These are phyloP conservation scores for Tricharina praecox DNA, from an alignment of 495 filamentous ascomycete genomes.

Conservation along the genomic window DNA sequence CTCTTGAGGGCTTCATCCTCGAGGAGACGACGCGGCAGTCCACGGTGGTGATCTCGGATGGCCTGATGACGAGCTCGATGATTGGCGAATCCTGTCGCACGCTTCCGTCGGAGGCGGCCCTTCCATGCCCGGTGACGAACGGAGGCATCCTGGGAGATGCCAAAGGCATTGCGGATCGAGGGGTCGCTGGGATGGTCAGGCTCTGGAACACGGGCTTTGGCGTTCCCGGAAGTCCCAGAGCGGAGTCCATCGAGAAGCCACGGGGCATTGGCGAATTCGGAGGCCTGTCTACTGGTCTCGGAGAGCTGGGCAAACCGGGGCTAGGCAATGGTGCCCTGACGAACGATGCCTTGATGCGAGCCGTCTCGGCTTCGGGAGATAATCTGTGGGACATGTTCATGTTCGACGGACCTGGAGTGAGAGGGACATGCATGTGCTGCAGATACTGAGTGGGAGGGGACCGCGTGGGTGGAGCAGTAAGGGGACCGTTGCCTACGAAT, in stretches of 20 bases:
- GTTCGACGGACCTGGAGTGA: neutral
- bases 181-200: slow-evolving; percentile 10
- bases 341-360: slow-evolving; percentile 19
- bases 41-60: slow-evolving; percentile 58
- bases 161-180: slow-evolving; percentile 13
- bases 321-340: slow-evolving; percentile 41
- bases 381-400: neutral
- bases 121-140: slow-evolving; percentile 14
- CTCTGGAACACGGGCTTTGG: slow-evolving; percentile 5
- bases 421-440: neutral
- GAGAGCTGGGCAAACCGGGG: slow-evolving; percentile 76
- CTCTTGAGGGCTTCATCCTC: slow-evolving; percentile 74
- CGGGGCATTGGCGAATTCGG: slow-evolving; percentile 55
- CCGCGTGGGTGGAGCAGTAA: slow-evolving; percentile 4
- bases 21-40: slow-evolving; percentile 79
- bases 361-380: neutral
- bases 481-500: neutral
- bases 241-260: slow-evolving; percentile 4
- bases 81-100: neutral
- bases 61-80: slow-evolving; percentile 3
- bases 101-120: slow-evolving; percentile 16
- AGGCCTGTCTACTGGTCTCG: slow-evolving; percentile 61
- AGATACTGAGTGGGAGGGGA: neutral
- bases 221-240: neutral
- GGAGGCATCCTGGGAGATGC: slow-evolving; percentile 8